Evolutionary conservation across 108 stramenopile species (phyloP).

Genomic region (Pinguiococcus pyrenoidosus): DNA sequence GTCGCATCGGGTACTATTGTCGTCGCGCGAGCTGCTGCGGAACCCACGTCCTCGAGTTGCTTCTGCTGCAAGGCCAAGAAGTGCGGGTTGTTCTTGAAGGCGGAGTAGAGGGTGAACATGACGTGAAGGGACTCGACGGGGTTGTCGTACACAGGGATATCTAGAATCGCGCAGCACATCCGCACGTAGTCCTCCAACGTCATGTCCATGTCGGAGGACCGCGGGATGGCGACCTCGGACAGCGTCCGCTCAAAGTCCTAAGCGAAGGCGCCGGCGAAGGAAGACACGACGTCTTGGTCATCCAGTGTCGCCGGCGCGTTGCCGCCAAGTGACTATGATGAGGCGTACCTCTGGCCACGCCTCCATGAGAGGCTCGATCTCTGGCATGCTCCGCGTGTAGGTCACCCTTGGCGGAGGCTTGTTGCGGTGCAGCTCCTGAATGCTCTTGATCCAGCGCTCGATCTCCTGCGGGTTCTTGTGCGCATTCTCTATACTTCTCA

Average conservation of each 20-base stretch:
- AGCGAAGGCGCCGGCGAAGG: too few species aligned
- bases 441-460: conserved; percentile 52
- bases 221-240: conserved; percentile 15
- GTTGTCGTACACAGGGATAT: conserved; percentile 55
- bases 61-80: too few species aligned
- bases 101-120: conserved; percentile 41
- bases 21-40: too few species aligned
- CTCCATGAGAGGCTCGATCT: conserved; percentile 56
- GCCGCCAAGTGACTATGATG: too few species aligned
- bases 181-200: conserved; percentile 56
- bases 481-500: conserved; percentile 50
- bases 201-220: conserved; percentile 47
- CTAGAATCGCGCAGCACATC: conserved; percentile 54
- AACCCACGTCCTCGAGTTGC: too few species aligned
- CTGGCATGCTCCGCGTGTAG: conserved; percentile 55
- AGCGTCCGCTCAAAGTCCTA: conserved; percentile 50
- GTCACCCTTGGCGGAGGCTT: conserved; percentile 42
- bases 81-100: conserved; percentile 35
- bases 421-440: conserved; percentile 51
- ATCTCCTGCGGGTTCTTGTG: conserved; percentile 51
- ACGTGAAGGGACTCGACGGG: conserved; percentile 46
- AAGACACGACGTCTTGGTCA: too few species aligned
- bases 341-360: conserved; percentile 54
- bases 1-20: too few species aligned
- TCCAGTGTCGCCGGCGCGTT: too few species aligned